A percentile compares a stretch with the other conserved stretches of the same genome.
Conservation (phyloP, 176 grass and related monocot species). For the sorghum (Sorghum bicolor) region DNA sequence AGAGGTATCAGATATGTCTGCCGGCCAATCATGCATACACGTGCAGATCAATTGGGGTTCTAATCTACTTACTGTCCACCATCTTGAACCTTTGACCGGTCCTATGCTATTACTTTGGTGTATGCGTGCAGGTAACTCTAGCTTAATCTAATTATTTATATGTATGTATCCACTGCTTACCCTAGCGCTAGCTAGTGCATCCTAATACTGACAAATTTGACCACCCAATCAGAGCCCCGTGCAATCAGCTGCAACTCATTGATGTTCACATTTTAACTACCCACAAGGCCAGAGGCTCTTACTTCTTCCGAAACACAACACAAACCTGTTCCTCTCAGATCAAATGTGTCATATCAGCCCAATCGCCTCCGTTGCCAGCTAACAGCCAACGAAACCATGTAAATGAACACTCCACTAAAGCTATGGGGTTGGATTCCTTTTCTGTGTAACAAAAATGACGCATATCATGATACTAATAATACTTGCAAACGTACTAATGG, state of each 20-base stretch:
- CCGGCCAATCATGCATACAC: slow-evolving; percentile 47
- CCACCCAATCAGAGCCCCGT: slow-evolving; percentile 25
- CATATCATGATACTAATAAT: slow-evolving; percentile 10
- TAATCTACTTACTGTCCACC: slow-evolving; percentile 13
- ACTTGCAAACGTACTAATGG: not conserved
- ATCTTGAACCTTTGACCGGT: slow-evolving; percentile 22
- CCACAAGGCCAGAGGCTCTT: not conserved
- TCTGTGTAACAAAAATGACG: not conserved
- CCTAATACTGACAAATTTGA: slow-evolving; percentile 56
- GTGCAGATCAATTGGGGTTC: slow-evolving; percentile 23
- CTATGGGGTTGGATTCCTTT: not conserved
- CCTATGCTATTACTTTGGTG: slow-evolving; percentile 12
- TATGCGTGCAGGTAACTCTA: slow-evolving; percentile 35
- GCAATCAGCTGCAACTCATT: slow-evolving; percentile 23
- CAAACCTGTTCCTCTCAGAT: not conserved
- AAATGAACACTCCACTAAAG: not conserved
- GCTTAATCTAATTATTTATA: not conserved
- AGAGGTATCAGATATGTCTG: not conserved
- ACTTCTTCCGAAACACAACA: not conserved
- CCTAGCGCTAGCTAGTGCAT: not conserved
- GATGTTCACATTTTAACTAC: slow-evolving; percentile 3
- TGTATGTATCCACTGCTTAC: slow-evolving; percentile 13
- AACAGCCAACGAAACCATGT: not conserved
- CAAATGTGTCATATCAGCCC: not conserved
- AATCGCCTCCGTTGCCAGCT: not conserved